Evolutionary conservation across 495 filamentous ascomycete genomes (phyloP), one percentile per base, ranked within the genome.

Genomic region (Podospora sp.): DNA sequence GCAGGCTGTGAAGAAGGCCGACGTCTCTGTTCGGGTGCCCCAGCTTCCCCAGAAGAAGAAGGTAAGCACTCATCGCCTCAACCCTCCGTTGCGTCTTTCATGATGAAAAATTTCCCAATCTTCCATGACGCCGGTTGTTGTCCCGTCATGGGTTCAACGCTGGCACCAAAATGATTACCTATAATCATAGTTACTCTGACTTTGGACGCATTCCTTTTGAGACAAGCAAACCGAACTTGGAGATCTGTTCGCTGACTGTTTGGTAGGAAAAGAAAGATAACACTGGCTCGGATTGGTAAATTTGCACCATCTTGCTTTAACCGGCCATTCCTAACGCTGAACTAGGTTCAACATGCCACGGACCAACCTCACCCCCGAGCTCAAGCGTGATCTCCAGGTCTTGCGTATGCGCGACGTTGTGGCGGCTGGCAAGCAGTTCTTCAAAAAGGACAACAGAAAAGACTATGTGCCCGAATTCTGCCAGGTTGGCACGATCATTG

Each of bases 171-270:
- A 92, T 93, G 87, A 93, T 90, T 78, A 52, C 63, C 79, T 83
- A 79, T 81, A 82, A 86, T 93, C 92, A 97, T 97, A 99, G 95
- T 99, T 99, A 99, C 95, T 94, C 94, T 97, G 94, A 98, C 81
- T 83, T 82, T 25, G 57, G 55, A 58, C 52, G 0, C 24, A 8
- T 55, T 16, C 33, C n/a, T 33, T 51, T 63, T 55, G 14, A 55
- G 8, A n/a, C 52, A 55, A 12, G 52, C 18, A 60, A 36, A 49
- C 66, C 49, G 60, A 65, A 70, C 57, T 12, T 66, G 18, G 18
- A 0, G 22, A 46, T 27, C 58, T 52, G 56, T 16, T 21, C 29
- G 69, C 76, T 78, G 63, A 78, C 71, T 52, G 0, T 14, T 56
- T 40, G 9, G 20, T 62, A 85, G 80, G 75, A 68, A 65, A 72